Evolutionary conservation across 352 stramenopile genomes (phyloP).

Genomic region (Pythium oligandrum): DNA sequence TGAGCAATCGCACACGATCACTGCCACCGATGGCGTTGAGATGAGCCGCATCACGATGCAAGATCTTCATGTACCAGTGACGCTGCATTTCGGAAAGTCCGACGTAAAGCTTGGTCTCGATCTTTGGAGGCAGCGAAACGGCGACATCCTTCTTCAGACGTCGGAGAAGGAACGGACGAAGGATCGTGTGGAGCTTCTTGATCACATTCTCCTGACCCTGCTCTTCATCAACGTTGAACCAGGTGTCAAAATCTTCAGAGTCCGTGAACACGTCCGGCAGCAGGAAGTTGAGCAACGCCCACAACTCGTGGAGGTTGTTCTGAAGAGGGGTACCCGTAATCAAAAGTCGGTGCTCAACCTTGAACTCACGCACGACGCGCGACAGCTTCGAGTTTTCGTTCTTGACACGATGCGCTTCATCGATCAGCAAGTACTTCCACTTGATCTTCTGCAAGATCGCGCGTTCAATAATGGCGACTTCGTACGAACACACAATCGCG

Average conservation of each 20-base stretch:
- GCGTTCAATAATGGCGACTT: slow-evolving; percentile 96
- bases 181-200: slow-evolving; percentile 96
- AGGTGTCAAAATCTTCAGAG: slow-evolving; percentile 98
- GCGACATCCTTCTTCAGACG: slow-evolving; percentile 98
- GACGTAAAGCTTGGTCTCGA: slow-evolving; percentile 98
- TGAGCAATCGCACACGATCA: slow-evolving; percentile 93
- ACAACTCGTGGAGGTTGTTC: slow-evolving; percentile 99
- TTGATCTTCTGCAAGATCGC: slow-evolving; percentile 90
- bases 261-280: slow-evolving; percentile 92
- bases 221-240: slow-evolving; percentile 98
- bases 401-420: slow-evolving; percentile 99
- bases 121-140: slow-evolving; percentile 96
- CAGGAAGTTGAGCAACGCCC: slow-evolving; percentile 99
- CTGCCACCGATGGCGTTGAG: slow-evolving; percentile 97
- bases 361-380: slow-evolving; percentile 80
- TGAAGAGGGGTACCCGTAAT: slow-evolving; percentile 98
- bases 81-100: slow-evolving; percentile 97
- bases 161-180: slow-evolving; percentile 97
- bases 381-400: slow-evolving; percentile 94
- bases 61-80: slow-evolving; percentile 98
- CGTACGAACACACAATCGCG: slow-evolving; percentile 89
- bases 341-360: slow-evolving; percentile 93
- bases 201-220: slow-evolving; percentile 96
- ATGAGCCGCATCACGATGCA: slow-evolving; percentile 93
- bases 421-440: slow-evolving; percentile 97